Conservation (phyloP, 805 yeast species). For the Cyberlindnera saturnus region DNA sequence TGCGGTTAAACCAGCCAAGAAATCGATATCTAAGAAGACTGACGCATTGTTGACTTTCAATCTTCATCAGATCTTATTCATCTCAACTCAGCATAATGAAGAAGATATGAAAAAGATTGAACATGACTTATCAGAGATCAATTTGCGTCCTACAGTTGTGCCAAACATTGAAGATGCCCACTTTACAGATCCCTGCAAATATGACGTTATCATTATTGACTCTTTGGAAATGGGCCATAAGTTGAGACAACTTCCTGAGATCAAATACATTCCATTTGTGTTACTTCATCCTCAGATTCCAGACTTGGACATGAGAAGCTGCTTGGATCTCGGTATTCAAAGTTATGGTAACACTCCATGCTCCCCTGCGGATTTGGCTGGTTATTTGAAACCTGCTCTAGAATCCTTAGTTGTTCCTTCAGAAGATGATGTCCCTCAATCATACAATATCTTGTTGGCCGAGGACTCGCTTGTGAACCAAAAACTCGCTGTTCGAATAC, state of each 20-base stretch:
- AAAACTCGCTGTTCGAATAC: constrained; percentile 76
- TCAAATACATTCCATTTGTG: constrained; percentile 81
- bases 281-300: constrained; percentile 71
- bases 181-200: constrained; percentile 47
- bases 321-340: constrained; percentile 81
- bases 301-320: constrained; percentile 70
- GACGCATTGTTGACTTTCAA: constrained; percentile 70
- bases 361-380: constrained; percentile 72
- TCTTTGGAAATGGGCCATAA: constrained; percentile 68
- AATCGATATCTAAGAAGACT: constrained; percentile 53
- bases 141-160: constrained; percentile 58
- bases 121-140: constrained; percentile 44
- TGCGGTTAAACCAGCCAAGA: constrained; percentile 65
- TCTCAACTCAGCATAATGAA: constrained; percentile 56
- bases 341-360: constrained; percentile 89
- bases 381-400: constrained; percentile 77
- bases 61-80: constrained; percentile 62
- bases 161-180: constrained; percentile 40
- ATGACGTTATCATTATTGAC: constrained; percentile 82
- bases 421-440: constrained; percentile 69
- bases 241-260: constrained; percentile 63
- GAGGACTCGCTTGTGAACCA: constrained; percentile 87
- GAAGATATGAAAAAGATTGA: constrained; percentile 44
- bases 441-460: constrained; percentile 71
- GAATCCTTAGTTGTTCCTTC: constrained; percentile 78